Percentiles rank a stretch among this genome's conserved stretches.
Evolutionary conservation across 2,329 filamentous ascomycete genomes (phyloP).

Genomic region (Ophiostoma sp.): DNA sequence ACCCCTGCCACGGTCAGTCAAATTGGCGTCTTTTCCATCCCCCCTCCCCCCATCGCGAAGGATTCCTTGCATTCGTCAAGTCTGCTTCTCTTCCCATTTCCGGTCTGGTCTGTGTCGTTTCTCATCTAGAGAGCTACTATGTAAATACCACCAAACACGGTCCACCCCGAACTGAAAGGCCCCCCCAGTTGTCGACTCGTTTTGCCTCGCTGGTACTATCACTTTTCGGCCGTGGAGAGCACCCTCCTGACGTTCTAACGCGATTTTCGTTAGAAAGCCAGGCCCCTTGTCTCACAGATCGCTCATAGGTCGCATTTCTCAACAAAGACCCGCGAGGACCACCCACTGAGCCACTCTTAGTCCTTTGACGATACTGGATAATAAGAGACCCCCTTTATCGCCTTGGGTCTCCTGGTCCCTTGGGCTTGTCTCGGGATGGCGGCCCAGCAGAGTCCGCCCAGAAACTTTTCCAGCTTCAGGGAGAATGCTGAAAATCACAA

Average conservation of each 20-base stretch:
- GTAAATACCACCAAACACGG: not conserved
- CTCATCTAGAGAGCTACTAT: not conserved
- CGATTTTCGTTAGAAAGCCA: not conserved
- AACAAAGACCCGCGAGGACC: not conserved
- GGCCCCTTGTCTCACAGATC: conserved; percentile 2
- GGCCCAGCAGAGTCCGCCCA: conserved; percentile 19
- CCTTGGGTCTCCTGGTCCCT: conserved; percentile 4
- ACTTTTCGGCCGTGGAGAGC: not conserved
- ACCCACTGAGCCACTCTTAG: conserved; percentile 6
- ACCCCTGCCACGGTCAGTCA: conserved; percentile 4
- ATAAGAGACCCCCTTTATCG: conserved; percentile 21
- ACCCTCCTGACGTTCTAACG: not conserved
- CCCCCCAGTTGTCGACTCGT: not conserved
- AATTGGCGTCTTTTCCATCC: conserved; percentile 27
- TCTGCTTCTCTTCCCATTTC: not conserved
- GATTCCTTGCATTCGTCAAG: not conserved
- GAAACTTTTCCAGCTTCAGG: conserved; percentile 9
- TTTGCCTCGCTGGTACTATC: not conserved
- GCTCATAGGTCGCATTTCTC: not conserved
- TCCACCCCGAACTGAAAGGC: not conserved
- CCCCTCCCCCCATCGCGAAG: conserved; percentile 30
- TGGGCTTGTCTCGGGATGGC: conserved; percentile 19
- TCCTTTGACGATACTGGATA: not conserved
- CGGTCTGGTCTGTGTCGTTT: not conserved
- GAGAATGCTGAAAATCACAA: conserved; percentile 17